Conservation (phyloP, 257 asterid genomes). For the Fraxinus quadrangulata region DNA sequence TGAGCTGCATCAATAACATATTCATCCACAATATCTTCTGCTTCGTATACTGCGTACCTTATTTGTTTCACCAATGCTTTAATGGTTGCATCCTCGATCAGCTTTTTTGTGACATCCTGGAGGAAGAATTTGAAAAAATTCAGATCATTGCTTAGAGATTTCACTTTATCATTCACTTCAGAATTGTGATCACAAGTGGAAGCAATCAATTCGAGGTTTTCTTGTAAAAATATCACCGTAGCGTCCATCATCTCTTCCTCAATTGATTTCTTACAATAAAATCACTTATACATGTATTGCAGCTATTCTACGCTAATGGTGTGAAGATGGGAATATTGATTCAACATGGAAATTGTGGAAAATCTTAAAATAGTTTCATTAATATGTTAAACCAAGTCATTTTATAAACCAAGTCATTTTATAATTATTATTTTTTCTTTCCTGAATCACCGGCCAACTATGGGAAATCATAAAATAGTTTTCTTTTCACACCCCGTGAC, state of each 20-base stretch:
- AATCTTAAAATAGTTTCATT: not conserved
- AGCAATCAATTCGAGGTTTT: slow-evolving; percentile 2
- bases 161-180: slow-evolving; percentile 13
- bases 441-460: not conserved
- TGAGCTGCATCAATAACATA: slow-evolving; percentile 20
- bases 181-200: not conserved
- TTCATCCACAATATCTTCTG: slow-evolving; percentile 32
- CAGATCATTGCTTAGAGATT: not conserved
- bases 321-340: not conserved
- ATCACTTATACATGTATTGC: not conserved
- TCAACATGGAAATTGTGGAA: not conserved
- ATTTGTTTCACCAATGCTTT: slow-evolving; percentile 20
- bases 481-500: too few species aligned
- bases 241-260: slow-evolving; percentile 23
- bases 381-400: not conserved
- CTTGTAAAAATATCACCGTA: slow-evolving; percentile 21
- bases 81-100: not conserved
- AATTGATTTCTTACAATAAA: not conserved
- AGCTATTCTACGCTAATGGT: not conserved
- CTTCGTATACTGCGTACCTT: slow-evolving; percentile 21
- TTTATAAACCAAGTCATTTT: not conserved
- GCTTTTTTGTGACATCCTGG: not conserved
- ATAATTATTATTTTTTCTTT: not conserved
- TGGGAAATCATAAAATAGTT: too few species aligned
- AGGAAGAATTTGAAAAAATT: not conserved